Base-by-base conservation (phyloP, 495 filamentous ascomycete species). In the Staphylotrichum longicolle region DNA sequence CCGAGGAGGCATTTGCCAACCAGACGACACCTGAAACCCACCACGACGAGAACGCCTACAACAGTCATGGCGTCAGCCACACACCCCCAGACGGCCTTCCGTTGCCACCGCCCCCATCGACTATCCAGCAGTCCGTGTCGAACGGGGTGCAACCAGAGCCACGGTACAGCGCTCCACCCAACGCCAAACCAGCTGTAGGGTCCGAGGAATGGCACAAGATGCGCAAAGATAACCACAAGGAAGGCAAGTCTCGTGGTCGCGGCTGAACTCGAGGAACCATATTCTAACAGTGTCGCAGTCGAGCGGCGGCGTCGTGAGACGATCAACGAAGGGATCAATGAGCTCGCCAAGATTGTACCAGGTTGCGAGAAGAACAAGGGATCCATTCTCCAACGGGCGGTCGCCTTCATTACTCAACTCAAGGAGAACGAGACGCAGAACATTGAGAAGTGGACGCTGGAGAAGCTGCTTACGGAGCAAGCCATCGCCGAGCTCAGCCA, bases 281-380 rank as follows among this genome's bases (percentile, higher is more conserved):
- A 5, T 50, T 51, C 72, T 59, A 65, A 59, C 41, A 30, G 6
- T 15, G 62, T 3, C 63, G 20, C 47, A 98, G 94, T 98, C 63
- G 94, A 98, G 76, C 91, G 94, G 56, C 92, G 94, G 50, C 94
- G 94, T 42, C 91, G 94, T 63, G 94, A 98, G 73, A 97, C 95
- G 5, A 98, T 98, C 74, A 98, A 98, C 71, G 94, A 98, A 75
- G 94, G 94, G 53, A 98, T 98, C 69, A 98, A 97, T 69, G 93
- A 98, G 75, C 86, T 98, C 45, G 90, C 95, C 55, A 96, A 96
- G 75, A 93, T 98, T 57, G 94, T 98, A 0, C 94, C 94, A 3
- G 92, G 92, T 41, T 98, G 94, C 69, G 94, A 98, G 74, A 98
- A 98, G 82, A 98, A 98, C 77, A 98, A 98, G 75, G 94, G 94